phyloP scores from a whole-genome alignment of 306 rosid genomes.

The Glycine tomentella region DNA sequence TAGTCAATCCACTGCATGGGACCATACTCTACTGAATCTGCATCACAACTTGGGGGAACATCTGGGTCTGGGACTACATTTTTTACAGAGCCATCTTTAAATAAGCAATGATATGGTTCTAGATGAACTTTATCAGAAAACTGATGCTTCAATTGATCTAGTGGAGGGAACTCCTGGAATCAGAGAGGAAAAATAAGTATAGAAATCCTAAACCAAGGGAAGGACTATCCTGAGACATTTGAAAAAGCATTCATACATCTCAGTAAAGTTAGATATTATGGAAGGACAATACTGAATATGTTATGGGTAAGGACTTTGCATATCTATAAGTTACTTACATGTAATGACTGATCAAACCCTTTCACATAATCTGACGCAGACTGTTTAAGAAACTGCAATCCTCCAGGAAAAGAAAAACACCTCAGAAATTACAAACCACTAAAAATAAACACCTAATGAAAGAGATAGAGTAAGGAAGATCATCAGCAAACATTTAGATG shows the following conservation, averaged over 20 bases:
- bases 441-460: conserved; percentile 31
- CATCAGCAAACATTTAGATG: conserved; percentile 36
- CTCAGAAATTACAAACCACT: conserved; percentile 49
- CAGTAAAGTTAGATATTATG: conserved; percentile 31
- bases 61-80: conserved; percentile 91
- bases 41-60: conserved; percentile 71
- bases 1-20: conserved; percentile 31
- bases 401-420: conserved; percentile 42
- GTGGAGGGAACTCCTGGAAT: conserved; percentile 73
- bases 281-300: conserved; percentile 22
- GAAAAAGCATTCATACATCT: conserved; percentile 25
- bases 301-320: conserved; percentile 5
- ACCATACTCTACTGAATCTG: conserved; percentile 79
- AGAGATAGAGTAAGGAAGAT: conserved; percentile 29
- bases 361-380: conserved; percentile 78
- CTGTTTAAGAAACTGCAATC: conserved; percentile 84
- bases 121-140: conserved; percentile 61
- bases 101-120: conserved; percentile 60
- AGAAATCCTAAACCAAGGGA: conserved; percentile 18
- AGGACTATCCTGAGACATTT: conserved; percentile 27
- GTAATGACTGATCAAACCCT: conserved; percentile 73
- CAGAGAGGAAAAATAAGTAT: conserved; percentile 43
- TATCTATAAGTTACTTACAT: conserved; percentile 65
- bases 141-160: conserved; percentile 83
- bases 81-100: conserved; percentile 64